Conservation (phyloP, 495 filamentous ascomycete species). For the Amniculicola lignicola region DNA sequence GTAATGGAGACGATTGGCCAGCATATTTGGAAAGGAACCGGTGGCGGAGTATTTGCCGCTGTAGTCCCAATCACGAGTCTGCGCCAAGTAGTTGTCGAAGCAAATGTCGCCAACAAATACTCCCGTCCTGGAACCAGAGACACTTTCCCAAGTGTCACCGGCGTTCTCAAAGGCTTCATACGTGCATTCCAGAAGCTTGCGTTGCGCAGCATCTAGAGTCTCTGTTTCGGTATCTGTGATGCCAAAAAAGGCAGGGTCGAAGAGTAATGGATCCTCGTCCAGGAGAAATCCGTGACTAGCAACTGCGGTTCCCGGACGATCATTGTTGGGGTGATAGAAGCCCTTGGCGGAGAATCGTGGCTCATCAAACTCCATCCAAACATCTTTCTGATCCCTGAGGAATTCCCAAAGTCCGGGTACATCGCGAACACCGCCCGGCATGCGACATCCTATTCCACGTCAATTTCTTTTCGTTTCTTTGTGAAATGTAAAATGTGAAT, state of each 20-base stretch:
- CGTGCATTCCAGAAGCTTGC: slow-evolving; percentile 28
- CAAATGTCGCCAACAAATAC: slow-evolving; percentile 24
- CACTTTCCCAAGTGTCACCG: slow-evolving; percentile 31
- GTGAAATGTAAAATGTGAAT: too few relatives aligned
- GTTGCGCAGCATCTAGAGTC: slow-evolving; percentile 22
- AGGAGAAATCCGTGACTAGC: slow-evolving; percentile 8
- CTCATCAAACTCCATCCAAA: slow-evolving; percentile 1
- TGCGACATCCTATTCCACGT: slow-evolving; percentile 18
- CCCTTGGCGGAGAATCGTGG: slow-evolving; percentile 1
- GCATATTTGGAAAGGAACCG: slow-evolving; percentile 3
- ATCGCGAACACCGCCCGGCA: slow-evolving; percentile 9
- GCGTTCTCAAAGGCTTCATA: slow-evolving; percentile 39
- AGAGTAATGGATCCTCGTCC: slow-evolving; percentile 15
- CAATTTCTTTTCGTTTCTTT: background rate
- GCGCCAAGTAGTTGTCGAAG: slow-evolving; percentile 13
- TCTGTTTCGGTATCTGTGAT: slow-evolving; percentile 1
- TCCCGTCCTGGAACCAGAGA: slow-evolving; percentile 30
- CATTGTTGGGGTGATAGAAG: slow-evolving; percentile 22
- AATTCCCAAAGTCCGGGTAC: slow-evolving; percentile 16
- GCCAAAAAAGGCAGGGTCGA: slow-evolving; percentile 25
- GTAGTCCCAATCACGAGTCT: slow-evolving; percentile 19
- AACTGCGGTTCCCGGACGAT: slow-evolving; percentile 9
- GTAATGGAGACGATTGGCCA: slow-evolving; percentile 22
- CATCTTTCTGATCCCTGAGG: slow-evolving; percentile 1
- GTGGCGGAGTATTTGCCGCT: background rate